Evolutionary conservation across 1,139 yeast species (phyloP), one percentile per base, ranked within the genome.

Genomic region (Kurtzmaniella quercitrusa): DNA sequence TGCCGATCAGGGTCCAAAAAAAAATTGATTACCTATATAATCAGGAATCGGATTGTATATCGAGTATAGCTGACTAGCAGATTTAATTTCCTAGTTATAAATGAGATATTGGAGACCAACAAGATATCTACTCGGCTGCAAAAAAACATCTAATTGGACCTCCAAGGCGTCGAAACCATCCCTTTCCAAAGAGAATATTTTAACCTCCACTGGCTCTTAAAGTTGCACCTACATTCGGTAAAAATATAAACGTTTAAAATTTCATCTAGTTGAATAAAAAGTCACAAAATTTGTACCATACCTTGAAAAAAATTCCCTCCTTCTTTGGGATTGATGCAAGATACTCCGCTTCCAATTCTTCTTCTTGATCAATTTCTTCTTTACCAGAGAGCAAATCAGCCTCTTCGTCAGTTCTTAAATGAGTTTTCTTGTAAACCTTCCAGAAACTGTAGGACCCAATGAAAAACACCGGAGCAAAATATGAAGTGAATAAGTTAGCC

Each of bases 361-460:
- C 71, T 46, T 68, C 68, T n/a, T 53, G 62, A 50, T 69, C 73
- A 39, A 69, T 64, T 42, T 60, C 64, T 3, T 50, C 56, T 47
- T 64, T 66, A 3, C 72, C 74, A 6, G 70, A 62, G 11, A 63
- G 60, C 19, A 70, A 51, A 50, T 70, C 75, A 0, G 72, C 73
- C 37, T 66, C 71, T 39, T 47, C 34, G 33, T 55, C 58, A 4
- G 62, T 45, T 56, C 70, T 65, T 46, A 61, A 50, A 36, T 60
- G 61, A 2, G 74, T 68, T 52, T 56, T 64, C 43, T 66, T 66
- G 37, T 56, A 47, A 3, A 68, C 2, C 49, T 69, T 69, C 74
- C 75, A 69, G 45, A 63, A 62, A 3, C 62, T 39, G 44, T 50
- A 68, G 25, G 63, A 56, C 2, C 45, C 41, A 10, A 60, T 36